These are phyloP conservation scores for Stagonosporopsis rhizophila DNA, from an alignment of 2,329 filamentous ascomycete species.

Conservation along the genomic window DNA sequence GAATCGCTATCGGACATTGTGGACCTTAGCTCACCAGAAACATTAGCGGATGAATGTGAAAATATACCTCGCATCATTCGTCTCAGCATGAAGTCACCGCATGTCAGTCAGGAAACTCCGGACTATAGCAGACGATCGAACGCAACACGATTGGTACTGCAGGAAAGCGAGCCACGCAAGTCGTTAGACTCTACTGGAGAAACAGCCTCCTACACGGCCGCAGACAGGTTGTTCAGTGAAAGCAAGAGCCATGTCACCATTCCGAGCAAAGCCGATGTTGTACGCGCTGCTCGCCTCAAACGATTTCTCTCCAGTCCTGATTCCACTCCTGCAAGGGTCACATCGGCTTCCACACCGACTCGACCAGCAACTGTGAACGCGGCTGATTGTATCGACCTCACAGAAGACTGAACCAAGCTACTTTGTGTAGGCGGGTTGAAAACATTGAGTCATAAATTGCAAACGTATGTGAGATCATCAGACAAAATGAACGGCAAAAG, in stretches of 20 bases:
- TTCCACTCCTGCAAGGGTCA: not conserved
- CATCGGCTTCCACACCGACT: not conserved
- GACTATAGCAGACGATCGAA: not conserved
- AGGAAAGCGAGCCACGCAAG: not conserved
- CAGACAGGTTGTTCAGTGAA: too few species aligned
- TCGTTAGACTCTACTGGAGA: not conserved
- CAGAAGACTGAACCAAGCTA: not conserved
- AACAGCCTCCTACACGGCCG: not conserved
- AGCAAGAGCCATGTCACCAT: not conserved
- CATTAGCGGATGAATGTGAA: not conserved
- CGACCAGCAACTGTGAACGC: not conserved
- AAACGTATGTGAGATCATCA: not conserved
- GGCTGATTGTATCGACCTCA: constrained; percentile 11
- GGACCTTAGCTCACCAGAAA: not conserved
- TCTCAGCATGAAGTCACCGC: not conserved
- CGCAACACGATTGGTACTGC: not conserved
- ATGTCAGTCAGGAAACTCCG: not conserved
- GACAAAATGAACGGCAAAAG: too few species aligned
- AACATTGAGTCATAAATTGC: not conserved
- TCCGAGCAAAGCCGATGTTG: not conserved
- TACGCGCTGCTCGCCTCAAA: constrained; percentile 12
- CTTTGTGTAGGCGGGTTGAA: not conserved
- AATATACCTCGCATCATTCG: not conserved
- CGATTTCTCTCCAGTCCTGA: constrained; percentile 2
- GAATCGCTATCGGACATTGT: not conserved